These are phyloP conservation scores for Xylariaceae sp. DNA, from an alignment of 2,329 filamentous ascomycete genomes.

Conservation along the genomic window DNA sequence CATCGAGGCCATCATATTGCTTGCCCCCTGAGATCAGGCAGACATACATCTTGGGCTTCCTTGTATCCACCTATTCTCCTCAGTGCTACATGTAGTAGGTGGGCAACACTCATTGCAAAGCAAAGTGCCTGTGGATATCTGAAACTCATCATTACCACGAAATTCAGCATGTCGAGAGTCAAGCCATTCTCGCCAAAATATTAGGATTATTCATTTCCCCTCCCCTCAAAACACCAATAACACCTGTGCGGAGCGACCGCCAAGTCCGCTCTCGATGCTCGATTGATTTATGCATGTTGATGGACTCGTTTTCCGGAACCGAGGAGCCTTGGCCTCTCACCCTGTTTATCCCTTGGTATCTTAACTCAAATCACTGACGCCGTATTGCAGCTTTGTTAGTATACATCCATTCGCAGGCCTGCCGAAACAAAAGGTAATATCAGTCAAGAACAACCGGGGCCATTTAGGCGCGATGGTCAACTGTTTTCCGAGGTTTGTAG, in stretches of 20 bases:
- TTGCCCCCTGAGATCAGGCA: no score
- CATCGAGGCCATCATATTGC: no score
- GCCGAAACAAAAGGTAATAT: slow-evolving; percentile 1
- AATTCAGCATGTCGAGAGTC: not conserved
- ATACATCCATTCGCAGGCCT: slow-evolving; percentile 10
- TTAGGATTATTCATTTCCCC: not conserved
- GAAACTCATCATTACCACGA: no score
- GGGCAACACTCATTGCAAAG: no score
- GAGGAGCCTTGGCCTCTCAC: not conserved
- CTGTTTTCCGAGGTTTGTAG: slow-evolving; percentile 65
- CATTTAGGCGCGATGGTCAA: slow-evolving; percentile 35
- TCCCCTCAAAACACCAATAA: slow-evolving; percentile 7
- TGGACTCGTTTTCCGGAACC: slow-evolving; percentile 7
- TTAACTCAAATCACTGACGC: slow-evolving; percentile 12
- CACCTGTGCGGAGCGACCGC: slow-evolving; percentile 8
- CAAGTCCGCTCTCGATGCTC: slow-evolving; percentile 1
- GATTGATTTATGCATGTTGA: slow-evolving; percentile 3
- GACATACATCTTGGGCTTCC: not conserved
- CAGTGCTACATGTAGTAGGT: not conserved
- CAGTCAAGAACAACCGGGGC: not conserved
- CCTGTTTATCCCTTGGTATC: slow-evolving; percentile 18
- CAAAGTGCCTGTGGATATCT: no score
- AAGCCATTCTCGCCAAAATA: not conserved
- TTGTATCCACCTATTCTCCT: not conserved
- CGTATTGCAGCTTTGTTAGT: slow-evolving; percentile 13